Base-by-base conservation (phyloP, 1,284 basidiomycete species). In the Ustilago sp. region DNA sequence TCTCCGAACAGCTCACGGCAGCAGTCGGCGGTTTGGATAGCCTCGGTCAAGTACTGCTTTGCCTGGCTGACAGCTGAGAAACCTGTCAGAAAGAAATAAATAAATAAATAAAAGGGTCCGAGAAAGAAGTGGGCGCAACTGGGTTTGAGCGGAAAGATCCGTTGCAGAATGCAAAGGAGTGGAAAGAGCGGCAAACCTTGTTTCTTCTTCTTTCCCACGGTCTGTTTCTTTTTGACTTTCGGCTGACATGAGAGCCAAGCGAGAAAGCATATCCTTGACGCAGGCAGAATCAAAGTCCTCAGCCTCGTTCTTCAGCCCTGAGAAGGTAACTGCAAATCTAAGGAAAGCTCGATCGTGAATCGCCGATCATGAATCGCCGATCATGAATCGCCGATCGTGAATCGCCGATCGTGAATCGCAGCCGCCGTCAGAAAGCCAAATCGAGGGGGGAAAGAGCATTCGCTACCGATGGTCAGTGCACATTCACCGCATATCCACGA, bases 401-500 rank as follows among this genome's bases (percentile, higher is more conserved):
- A 19, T 19, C 19, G 19, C 19, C 48, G 1, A 50, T 50, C 48
- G 48, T 50, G 19, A 15, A 50, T 50, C 28, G 48, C 48, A 50
- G 48, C 48, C 2, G 19, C 8, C 45, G 17, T n/a, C 23, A 23
- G 23, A 23, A 23, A 23, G 23, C 23, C 23, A 23, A 23, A 23
- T 23, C 23, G 23, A 41, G 39, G 6, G 1, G 13, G 39, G n/a
- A 19, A 31, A 9, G 45, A 28, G 19, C 7, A 48, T 48, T 4
- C 9, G 45, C 13, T 23, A 48, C 15, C n/a, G 43, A 31, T 50
- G 48, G 48, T 50, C 48, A 34, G 48, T 50, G 48, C 48, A 32
- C 48, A 5, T 19, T 39, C 11, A 11, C 15, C 11, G 11, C 38
- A 17, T 5, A 11, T 39, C 38, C 38, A 39, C 11, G 3, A 28